Evolutionary conservation across 2,329 filamentous ascomycete genomes (phyloP), one percentile per base, ranked within the genome.

Genomic region (Aspergillus transmontanensis): DNA sequence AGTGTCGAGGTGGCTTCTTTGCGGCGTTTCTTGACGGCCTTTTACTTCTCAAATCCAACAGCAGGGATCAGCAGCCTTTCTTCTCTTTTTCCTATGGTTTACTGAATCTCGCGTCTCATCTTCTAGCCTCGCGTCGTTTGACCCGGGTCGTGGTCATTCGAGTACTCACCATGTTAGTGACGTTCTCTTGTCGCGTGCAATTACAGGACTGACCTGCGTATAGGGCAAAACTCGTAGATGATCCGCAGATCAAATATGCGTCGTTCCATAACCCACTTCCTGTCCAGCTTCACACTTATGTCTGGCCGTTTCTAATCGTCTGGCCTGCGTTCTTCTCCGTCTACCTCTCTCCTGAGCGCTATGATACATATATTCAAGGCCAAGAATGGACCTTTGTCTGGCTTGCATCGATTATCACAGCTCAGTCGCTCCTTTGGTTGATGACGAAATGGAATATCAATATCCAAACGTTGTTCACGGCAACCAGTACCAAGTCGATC

Each of bases 381-480:
- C 89, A 91, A 71, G 95, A 99, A 84, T 99, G 95, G 94, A 98
- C 96, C 0, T 96, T 97, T 76, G 92, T 99, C 66, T 99, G 92
- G 89, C 87, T 90, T 69, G 94, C 91, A 72, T 86, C 88, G 69
- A 97, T 99, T 75, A 85, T 96, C 77, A 97, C 94, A 12, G 74
- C 90, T 61, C 96, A 99, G 82, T 89, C 92, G 67, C 85, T 99
- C 67, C 82, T 93, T 71, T 99, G 95, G 94, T 86, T 99, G 66
- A 94, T 91, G 82, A 99, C 95, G 54, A 93, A 98, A 82, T 99
- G 95, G 95, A 98, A 92, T 75, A 93, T 99, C 76, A 89, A 94
- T 75, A 83, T 98, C 67, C 87, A 89, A 74, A 90, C 90, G 26
- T 80, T 89, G 64, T 97, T 98, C 79, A 98, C 91, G 14, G 88